These are phyloP conservation scores for Parathielavia appendiculata DNA, from an alignment of 495 filamentous ascomycete species.

Conservation along the genomic window DNA sequence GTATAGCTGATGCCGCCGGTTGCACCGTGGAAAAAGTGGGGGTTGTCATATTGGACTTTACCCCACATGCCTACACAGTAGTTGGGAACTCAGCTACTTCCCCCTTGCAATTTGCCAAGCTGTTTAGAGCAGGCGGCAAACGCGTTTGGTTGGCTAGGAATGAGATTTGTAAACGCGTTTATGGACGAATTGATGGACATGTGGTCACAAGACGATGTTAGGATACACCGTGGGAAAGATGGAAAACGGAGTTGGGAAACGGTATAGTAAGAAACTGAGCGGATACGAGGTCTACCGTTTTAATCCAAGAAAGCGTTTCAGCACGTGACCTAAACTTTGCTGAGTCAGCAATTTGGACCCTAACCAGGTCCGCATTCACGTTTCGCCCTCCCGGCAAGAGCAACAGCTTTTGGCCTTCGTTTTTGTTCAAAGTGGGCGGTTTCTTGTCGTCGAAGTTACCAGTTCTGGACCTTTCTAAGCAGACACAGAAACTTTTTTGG, in stretches of 20 bases:
- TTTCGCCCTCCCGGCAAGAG: not conserved
- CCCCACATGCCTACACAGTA: not conserved
- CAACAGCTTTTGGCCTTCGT: not conserved
- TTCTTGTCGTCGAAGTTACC: too few species aligned
- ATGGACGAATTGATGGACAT: not conserved
- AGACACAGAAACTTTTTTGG: too few species aligned
- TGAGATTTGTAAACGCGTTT: not conserved
- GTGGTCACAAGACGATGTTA: not conserved
- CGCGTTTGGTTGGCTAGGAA: constrained; percentile 1
- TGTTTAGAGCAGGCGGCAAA: not conserved
- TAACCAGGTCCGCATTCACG: not conserved
- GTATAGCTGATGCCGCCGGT: not conserved
- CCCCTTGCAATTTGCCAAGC: not conserved
- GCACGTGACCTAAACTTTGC: not conserved
- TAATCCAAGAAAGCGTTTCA: not conserved
- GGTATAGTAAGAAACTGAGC: constrained; percentile 5
- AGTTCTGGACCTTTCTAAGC: too few species aligned
- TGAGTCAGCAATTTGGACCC: constrained; percentile 1
- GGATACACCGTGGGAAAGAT: not conserved
- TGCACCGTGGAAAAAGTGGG: too few species aligned
- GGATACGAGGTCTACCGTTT: constrained; percentile 4
- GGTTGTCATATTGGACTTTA: too few species aligned
- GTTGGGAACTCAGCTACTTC: constrained; percentile 1
- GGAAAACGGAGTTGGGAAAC: not conserved
- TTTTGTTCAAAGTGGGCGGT: too few species aligned